Conservation (phyloP, 2,329 filamentous ascomycete species). For the Pyricularia sp. region DNA sequence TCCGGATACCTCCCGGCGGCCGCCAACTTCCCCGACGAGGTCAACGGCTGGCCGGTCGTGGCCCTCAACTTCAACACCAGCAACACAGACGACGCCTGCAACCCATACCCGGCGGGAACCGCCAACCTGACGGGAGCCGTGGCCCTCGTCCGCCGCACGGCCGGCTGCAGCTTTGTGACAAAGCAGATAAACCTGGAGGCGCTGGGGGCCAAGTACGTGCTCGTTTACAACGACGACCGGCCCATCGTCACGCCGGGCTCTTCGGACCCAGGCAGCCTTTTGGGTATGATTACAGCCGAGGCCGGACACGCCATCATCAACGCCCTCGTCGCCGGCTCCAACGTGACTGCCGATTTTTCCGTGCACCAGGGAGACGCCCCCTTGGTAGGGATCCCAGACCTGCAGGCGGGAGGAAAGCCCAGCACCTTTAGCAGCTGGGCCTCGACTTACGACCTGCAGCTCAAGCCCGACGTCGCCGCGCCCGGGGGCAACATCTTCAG, state of each 20-base stretch:
- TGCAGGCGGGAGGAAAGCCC: conserved; percentile 19
- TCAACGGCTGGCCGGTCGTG: conserved; percentile 13
- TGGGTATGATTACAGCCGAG: background rate
- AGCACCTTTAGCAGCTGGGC: conserved; percentile 28
- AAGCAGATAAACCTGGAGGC: conserved; percentile 18
- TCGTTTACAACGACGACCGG: conserved; percentile 16
- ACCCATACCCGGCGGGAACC: conserved; percentile 20
- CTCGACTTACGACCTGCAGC: conserved; percentile 26
- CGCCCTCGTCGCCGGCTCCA: conserved; percentile 15
- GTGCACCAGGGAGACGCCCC: background rate
- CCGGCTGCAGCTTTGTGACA: conserved; percentile 5
- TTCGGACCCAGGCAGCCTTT: conserved; percentile 6
- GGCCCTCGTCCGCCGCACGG: conserved; percentile 24
- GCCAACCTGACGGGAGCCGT: conserved; percentile 26
- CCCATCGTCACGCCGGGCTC: background rate
- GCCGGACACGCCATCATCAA: conserved; percentile 19
- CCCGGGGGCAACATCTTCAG: conserved; percentile 32
- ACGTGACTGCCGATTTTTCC: conserved; percentile 17
- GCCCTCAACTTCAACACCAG: conserved; percentile 12
- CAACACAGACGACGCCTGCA: conserved; percentile 21
- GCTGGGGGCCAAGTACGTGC: conserved; percentile 16
- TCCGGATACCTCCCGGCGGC: conserved; percentile 8
- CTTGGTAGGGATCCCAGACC: conserved; percentile 5
- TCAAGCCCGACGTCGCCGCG: conserved; percentile 29
- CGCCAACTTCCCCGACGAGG: conserved; percentile 6